Conservation (phyloP, 169 alveolate species). For the Prorocentrum cordatum region DNA sequence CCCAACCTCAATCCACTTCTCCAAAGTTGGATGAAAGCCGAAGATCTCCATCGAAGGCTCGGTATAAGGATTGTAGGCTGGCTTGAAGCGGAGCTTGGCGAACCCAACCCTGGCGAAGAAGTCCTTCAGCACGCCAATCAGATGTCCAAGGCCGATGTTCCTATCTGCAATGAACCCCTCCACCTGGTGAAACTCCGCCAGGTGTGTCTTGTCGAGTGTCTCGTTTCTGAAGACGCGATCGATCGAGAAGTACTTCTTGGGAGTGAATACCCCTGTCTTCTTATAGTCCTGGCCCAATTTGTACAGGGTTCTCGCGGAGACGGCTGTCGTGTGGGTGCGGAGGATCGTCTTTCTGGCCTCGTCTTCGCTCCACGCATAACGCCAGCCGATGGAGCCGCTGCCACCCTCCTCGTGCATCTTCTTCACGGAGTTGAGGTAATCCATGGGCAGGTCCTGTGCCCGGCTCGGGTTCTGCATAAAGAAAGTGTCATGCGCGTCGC, state of each 20-base stretch:
- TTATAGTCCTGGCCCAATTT: conserved; percentile 79
- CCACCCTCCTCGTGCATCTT: conserved; percentile 92
- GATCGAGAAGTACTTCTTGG: conserved; percentile 87
- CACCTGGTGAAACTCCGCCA: conserved; percentile 99
- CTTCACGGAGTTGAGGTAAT: conserved; percentile 87
- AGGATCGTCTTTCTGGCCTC: conserved; percentile 78
- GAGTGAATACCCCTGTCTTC: conserved; percentile 74
- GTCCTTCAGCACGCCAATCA: conserved; percentile 81
- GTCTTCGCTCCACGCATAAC: conserved; percentile 91
- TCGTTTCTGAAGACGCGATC: conserved; percentile 99
- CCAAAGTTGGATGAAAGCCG: conserved; percentile 93
- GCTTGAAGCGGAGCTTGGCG: conserved; percentile 87
- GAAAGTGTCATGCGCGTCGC: conserved; percentile 99
- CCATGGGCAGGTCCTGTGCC: conserved; percentile 73
- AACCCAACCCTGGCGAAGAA: conserved; percentile 76
- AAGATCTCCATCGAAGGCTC: conserved; percentile 99
- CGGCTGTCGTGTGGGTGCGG: conserved; percentile 99
- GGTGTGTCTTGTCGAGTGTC: conserved; percentile 94
- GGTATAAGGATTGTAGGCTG: conserved; percentile 99
- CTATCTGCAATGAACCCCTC: conserved; percentile 91
- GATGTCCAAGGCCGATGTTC: conserved; percentile 84
- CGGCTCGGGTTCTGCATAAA: conserved; percentile 80
- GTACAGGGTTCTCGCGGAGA: conserved; percentile 78
- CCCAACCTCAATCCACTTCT: conserved; percentile 92
- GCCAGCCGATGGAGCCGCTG: conserved; percentile 95